phyloP scores from a whole-genome alignment of 2,329 filamentous ascomycete genomes.

The Dactylella cylindrospora region DNA sequence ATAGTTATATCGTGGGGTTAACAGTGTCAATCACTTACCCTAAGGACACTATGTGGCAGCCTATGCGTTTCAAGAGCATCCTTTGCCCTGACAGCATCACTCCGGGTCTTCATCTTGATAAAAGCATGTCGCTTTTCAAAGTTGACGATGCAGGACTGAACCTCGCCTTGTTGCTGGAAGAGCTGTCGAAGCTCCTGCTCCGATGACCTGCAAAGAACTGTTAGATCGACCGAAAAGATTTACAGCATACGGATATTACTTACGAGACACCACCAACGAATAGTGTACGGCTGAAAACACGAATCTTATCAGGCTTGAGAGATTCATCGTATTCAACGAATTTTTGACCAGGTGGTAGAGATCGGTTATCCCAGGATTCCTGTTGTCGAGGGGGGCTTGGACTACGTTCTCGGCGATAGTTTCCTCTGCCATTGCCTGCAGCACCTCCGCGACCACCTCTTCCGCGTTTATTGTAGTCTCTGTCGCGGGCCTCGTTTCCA shows the following conservation, averaged over 20 bases:
- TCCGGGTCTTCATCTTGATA: conserved; percentile 93
- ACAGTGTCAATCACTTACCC: conserved; percentile 58
- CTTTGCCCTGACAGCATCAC: conserved; percentile 80
- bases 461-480: conserved; percentile 58
- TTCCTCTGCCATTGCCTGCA: conserved; percentile 56
- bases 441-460: conserved; percentile 61
- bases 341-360: conserved; percentile 59
- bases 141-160: conserved; percentile 98
- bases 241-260: conserved; percentile 53
- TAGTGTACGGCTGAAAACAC: conserved; percentile 85
- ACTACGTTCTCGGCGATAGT: conserved; percentile 64
- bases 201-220: conserved; percentile 59
- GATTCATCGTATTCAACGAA: conserved; percentile 76
- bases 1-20: background rate
- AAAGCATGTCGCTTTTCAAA: conserved; percentile 97
- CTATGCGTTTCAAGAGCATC: conserved; percentile 81
- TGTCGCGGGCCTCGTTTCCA: conserved; percentile 62
- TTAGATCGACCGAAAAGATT: conserved; percentile 49
- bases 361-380: conserved; percentile 45
- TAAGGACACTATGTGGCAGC: conserved; percentile 70
- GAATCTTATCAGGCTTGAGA: conserved; percentile 76
- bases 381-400: conserved; percentile 67
- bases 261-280: conserved; percentile 95
- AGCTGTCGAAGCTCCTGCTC: conserved; percentile 79
- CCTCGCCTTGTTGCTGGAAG: conserved; percentile 78